Conservation (phyloP, 495 filamentous ascomycete genomes). For the Penicillium cataractarum region DNA sequence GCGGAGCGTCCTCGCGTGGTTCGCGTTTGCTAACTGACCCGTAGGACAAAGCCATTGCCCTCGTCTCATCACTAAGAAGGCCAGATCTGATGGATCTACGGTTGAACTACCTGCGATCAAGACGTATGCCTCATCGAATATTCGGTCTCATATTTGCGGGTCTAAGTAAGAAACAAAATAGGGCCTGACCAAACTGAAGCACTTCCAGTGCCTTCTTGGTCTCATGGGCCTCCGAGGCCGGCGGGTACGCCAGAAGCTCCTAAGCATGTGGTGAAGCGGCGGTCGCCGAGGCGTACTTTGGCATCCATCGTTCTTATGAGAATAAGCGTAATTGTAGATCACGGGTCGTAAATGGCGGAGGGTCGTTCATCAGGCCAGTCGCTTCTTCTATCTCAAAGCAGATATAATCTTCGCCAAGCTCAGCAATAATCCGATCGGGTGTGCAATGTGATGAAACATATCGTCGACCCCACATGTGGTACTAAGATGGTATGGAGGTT, state of each 20-base stretch:
- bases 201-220: slow-evolving; percentile 1
- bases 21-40: slow-evolving; percentile 26
- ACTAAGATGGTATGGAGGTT: too few species aligned
- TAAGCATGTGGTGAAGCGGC: not conserved
- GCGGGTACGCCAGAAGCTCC: not conserved
- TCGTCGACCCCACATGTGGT: too few species aligned
- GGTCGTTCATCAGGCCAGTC: not conserved
- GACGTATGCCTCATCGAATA: slow-evolving; percentile 5
- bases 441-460: too few species aligned
- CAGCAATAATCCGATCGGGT: slow-evolving; percentile 1
- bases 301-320: slow-evolving; percentile 2
- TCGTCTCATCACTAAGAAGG: slow-evolving; percentile 20
- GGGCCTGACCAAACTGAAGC: slow-evolving; percentile 1
- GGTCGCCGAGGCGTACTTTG: slow-evolving; percentile 6
- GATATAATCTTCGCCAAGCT: not conserved
- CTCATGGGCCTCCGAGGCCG: not conserved
- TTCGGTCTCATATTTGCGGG: slow-evolving; percentile 5
- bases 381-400: slow-evolving; percentile 10
- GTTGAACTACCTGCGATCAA: slow-evolving; percentile 18
- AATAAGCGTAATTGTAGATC: slow-evolving; percentile 8
- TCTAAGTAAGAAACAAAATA: not conserved
- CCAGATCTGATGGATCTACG: slow-evolving; percentile 20
- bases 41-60: slow-evolving; percentile 23
- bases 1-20: slow-evolving; percentile 20
- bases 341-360: not conserved